A percentile compares a stretch with the other conserved stretches of the same genome.
Conservation (phyloP, 2,329 filamentous ascomycete species). For the Ceratocystis diversiconidia region DNA sequence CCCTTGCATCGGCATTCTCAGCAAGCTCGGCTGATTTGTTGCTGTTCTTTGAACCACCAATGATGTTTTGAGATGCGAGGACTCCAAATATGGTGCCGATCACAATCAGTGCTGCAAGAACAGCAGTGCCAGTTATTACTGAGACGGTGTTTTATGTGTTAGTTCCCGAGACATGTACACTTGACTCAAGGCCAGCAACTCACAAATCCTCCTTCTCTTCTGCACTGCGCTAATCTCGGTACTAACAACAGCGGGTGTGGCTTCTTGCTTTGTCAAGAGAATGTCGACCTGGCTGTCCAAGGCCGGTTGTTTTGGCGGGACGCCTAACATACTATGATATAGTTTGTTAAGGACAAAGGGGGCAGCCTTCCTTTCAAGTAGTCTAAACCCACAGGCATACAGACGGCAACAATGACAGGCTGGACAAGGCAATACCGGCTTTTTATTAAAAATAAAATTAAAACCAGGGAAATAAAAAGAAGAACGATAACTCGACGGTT, state of each 20-base stretch:
- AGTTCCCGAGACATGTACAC: not conserved
- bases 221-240: not conserved
- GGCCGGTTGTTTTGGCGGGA: not conserved
- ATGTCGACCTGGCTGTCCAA: slow-evolving; percentile 11
- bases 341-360: not conserved
- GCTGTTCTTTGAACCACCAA: slow-evolving; percentile 3
- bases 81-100: slow-evolving; percentile 14
- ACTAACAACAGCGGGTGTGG: not conserved
- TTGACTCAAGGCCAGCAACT: not conserved
- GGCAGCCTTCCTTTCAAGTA: not conserved
- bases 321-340: not conserved
- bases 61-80: slow-evolving; percentile 13
- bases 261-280: not conserved
- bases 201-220: slow-evolving; percentile 5
- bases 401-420: too few relatives aligned
- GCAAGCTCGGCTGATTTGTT: slow-evolving; percentile 9
- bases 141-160: not conserved
- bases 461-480: not conserved
- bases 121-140: slow-evolving; percentile 10
- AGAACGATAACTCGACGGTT: too few relatives aligned
- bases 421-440: too few relatives aligned
- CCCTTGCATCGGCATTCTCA: not conserved
- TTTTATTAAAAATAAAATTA: not conserved
- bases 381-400: too few relatives aligned
- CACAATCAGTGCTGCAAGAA: slow-evolving; percentile 9